phyloP scores from a whole-genome alignment of 129 eudicot genomes.

The Artemisia annua region DNA sequence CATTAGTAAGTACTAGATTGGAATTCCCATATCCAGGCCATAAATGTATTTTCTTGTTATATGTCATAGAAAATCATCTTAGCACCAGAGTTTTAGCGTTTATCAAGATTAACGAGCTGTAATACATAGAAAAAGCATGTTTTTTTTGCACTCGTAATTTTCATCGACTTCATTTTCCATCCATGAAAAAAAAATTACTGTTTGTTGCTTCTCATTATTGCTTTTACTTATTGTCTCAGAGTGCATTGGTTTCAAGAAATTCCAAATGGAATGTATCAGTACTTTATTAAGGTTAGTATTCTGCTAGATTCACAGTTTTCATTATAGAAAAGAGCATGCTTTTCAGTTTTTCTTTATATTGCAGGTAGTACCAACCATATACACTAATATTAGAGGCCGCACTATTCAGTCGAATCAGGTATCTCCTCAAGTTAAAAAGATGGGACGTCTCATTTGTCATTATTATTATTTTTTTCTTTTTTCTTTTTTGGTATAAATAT shows the following conservation, averaged over 20 bases:
- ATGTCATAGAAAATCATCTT: background rate
- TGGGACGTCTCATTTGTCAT: background rate
- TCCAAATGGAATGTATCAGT: constrained; percentile 76
- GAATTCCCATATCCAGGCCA: background rate
- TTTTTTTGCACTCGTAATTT: too few species aligned
- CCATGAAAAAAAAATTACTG: background rate
- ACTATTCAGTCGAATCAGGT: constrained; percentile 93
- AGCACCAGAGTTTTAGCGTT: too few species aligned
- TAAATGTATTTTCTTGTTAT: background rate
- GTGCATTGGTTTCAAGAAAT: constrained; percentile 67
- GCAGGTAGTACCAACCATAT: constrained; percentile 90
- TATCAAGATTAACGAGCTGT: too few species aligned
- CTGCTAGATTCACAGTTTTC: constrained; percentile 17
- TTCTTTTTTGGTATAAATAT: background rate
- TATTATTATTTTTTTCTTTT: too few species aligned
- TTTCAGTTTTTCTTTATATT: constrained; percentile 7
- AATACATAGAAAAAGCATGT: too few species aligned
- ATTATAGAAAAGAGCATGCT: background rate
- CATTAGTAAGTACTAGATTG: background rate
- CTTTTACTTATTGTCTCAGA: constrained; percentile 33
- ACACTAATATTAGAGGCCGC: constrained; percentile 71
- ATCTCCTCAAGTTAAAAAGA: constrained; percentile 11
- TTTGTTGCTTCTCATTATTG: constrained; percentile 12
- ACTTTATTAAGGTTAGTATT: constrained; percentile 70
- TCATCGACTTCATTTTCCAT: background rate